A percentile compares a stretch with the other conserved stretches of the same genome.
Evolutionary conservation across 768 basidiomycete species (phyloP).

Genomic region (Pilatotrama ljubarskyi): DNA sequence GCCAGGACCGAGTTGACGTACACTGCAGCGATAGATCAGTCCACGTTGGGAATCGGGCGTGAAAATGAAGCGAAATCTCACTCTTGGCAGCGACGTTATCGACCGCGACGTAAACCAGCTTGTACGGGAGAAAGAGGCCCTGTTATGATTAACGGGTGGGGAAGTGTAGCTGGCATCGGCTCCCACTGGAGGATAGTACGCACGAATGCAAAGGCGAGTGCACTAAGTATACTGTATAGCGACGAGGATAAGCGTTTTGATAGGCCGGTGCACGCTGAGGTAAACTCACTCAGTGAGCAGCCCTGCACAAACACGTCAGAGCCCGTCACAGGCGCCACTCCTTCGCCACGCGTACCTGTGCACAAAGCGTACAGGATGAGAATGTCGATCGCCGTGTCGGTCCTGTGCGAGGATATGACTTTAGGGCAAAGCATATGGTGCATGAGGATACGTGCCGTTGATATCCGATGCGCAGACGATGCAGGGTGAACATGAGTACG

Average conservation of each 20-base stretch:
- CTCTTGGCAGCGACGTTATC: neutral
- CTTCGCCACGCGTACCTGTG: neutral
- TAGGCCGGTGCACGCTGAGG: no score
- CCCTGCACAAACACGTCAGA: neutral
- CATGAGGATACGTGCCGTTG: conserved; percentile 7
- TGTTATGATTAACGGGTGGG: neutral
- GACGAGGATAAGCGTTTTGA: no score
- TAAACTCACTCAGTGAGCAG: neutral
- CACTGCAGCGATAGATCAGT: neutral
- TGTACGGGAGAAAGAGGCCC: neutral
- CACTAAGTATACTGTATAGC: neutral
- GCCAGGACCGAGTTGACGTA: neutral
- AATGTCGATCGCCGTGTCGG: neutral
- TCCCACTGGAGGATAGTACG: neutral
- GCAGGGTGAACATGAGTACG: neutral
- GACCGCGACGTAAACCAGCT: neutral
- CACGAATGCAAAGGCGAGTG: neutral
- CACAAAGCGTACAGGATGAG: neutral
- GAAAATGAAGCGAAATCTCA: neutral
- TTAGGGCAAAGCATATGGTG: neutral
- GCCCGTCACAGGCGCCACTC: neutral
- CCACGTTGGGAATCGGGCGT: neutral
- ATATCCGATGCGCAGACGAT: neutral
- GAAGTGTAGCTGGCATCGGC: neutral
- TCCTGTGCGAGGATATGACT: neutral